These are phyloP conservation scores for Capronia coronata DNA, from an alignment of 2,329 filamentous ascomycete genomes.

Conservation along the genomic window DNA sequence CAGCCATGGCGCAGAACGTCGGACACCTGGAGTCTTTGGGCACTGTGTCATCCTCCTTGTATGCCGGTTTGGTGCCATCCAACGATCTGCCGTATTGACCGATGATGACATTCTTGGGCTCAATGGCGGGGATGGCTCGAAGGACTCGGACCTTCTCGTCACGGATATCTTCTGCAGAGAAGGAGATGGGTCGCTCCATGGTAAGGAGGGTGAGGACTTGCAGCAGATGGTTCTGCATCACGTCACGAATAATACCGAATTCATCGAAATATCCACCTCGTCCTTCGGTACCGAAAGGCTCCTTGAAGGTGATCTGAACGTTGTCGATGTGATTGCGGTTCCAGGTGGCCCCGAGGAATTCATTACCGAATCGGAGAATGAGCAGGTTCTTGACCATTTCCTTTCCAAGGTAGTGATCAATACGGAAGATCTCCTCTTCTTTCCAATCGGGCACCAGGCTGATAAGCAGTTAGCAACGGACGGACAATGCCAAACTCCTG, in stretches of 20 bases:
- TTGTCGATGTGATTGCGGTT: constrained; percentile 99
- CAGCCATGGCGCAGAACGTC: constrained; percentile 94
- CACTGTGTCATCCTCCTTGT: constrained; percentile 98
- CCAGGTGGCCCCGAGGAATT: constrained; percentile 97
- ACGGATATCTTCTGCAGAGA: constrained; percentile 95
- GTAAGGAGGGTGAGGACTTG: constrained; percentile 93
- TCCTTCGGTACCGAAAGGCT: constrained; percentile 96
- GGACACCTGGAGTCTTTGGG: constrained; percentile 96
- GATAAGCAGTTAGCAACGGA: constrained; percentile 1
- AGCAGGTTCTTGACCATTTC: constrained; percentile 99
- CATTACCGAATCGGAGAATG: constrained; percentile 95
- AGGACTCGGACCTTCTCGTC: constrained; percentile 97
- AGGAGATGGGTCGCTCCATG: constrained; percentile 97
- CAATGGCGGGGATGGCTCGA: constrained; percentile 84
- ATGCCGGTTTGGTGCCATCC: constrained; percentile 91
- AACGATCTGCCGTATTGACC: constrained; percentile 96
- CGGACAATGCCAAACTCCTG: neutral
- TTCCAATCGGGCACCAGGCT: constrained; percentile 89
- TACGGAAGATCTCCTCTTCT: constrained; percentile 97
- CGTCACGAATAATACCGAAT: constrained; percentile 98
- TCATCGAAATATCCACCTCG: constrained; percentile 98
- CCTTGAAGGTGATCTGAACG: constrained; percentile 98
- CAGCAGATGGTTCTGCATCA: constrained; percentile 99
- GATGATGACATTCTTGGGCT: constrained; percentile 99
- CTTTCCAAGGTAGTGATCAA: constrained; percentile 98